Percentiles rank a stretch among this genome's conserved stretches.
Conservation (phyloP, 768 basidiomycete species). For the Phaeotremella fagi region DNA sequence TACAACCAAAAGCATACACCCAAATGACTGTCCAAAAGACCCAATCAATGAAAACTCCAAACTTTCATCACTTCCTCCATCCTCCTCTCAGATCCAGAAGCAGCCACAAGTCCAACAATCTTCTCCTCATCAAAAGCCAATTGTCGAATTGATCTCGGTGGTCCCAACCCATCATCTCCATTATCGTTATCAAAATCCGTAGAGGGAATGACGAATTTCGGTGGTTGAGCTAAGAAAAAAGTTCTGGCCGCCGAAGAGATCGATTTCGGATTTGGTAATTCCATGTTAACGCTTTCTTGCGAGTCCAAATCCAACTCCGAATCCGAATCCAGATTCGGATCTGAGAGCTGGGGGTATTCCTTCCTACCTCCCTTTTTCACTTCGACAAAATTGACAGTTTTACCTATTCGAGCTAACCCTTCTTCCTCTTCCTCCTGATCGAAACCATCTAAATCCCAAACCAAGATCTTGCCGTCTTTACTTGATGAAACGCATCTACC, state of each 20-base stretch:
- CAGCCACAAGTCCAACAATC: slow-evolving; percentile 44
- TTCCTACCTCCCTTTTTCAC: slow-evolving; percentile 20
- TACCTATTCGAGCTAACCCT: slow-evolving; percentile 10
- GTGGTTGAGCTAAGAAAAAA: slow-evolving; percentile 32
- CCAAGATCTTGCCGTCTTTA: slow-evolving; percentile 40
- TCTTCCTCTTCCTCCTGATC: slow-evolving; percentile 2
- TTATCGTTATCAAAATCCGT: neutral
- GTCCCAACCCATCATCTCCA: too few species aligned
- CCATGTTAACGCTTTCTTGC: too few species aligned
- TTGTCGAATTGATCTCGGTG: slow-evolving; percentile 21
- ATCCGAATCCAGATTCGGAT: slow-evolving; percentile 7
- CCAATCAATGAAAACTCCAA: slow-evolving; percentile 26
- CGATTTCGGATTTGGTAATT: slow-evolving; percentile 40
- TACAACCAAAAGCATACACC: too few species aligned
- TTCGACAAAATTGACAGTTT: slow-evolving; percentile 39
- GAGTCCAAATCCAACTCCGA: slow-evolving; percentile 1
- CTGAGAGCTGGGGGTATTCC: slow-evolving; percentile 21
- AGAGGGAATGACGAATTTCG: slow-evolving; percentile 3
- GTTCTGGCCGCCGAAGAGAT: slow-evolving; percentile 42
- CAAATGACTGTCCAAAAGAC: neutral
- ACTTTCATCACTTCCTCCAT: slow-evolving; percentile 31
- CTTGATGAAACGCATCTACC: slow-evolving; percentile 44
- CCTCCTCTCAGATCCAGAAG: neutral
- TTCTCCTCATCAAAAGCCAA: slow-evolving; percentile 48
- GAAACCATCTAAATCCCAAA: slow-evolving; percentile 43